A percentile compares a stretch with the other conserved stretches of the same genome.
phyloP scores from a whole-genome alignment of 192 early-diverging fungal species.

The Coemansia sp. region DNA sequence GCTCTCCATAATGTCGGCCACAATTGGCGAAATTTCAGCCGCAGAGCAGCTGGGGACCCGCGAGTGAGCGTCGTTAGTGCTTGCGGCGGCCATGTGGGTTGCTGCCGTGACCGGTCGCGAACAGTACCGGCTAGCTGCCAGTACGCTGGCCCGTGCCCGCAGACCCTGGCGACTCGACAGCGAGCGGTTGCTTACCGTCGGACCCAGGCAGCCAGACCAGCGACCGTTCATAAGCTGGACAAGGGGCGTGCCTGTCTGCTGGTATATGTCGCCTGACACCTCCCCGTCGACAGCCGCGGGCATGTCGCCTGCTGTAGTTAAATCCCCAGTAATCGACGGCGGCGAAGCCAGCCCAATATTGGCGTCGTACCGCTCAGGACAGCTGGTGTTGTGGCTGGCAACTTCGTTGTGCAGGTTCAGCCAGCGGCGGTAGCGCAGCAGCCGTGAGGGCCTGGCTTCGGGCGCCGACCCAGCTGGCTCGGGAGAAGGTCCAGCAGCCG shows the following conservation, averaged over 20 bases:
- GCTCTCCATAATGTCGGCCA: conserved; percentile 5
- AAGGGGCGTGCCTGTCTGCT: conserved; percentile 13
- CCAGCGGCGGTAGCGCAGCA: conserved; percentile 31
- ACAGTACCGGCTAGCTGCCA: conserved; percentile 8
- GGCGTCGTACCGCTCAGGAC: conserved; percentile 29
- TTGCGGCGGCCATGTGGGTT: conserved; percentile 1
- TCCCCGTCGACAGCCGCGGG: not conserved
- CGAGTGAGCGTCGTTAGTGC: not conserved
- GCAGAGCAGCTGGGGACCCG: conserved; percentile 11
- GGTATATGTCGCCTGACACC: conserved; percentile 7
- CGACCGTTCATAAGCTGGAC: conserved; percentile 31
- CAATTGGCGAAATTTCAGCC: not conserved
- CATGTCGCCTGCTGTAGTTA: not conserved
- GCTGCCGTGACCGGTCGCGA: conserved; percentile 8
- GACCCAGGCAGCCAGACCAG: conserved; percentile 29
- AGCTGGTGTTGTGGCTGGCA: conserved; percentile 2
- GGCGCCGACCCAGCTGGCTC: conserved; percentile 7
- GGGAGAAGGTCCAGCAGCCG: conserved; percentile 7
- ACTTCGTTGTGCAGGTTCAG: conserved; percentile 19
- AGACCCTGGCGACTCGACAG: conserved; percentile 27
- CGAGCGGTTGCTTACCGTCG: conserved; percentile 33
- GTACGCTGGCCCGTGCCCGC: conserved; percentile 19
- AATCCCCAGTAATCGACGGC: conserved; percentile 5
- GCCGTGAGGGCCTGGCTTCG: conserved; percentile 9
- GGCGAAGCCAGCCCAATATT: conserved; percentile 22